These are phyloP conservation scores for Talaromyces islandicus DNA, from an alignment of 2,329 filamentous ascomycete species.

Conservation along the genomic window DNA sequence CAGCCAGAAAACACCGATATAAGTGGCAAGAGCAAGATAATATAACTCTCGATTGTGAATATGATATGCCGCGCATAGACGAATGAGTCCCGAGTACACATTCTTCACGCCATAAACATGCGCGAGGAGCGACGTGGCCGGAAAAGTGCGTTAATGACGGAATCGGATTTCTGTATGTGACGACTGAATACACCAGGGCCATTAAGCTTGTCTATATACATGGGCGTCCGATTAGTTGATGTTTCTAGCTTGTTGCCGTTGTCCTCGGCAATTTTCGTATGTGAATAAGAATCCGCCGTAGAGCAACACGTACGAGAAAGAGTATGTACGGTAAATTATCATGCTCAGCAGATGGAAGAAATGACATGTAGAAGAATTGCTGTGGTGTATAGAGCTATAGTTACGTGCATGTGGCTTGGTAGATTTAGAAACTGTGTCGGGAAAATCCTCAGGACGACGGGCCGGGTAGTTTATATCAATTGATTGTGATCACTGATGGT, in stretches of 20 bases:
- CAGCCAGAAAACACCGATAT: slow-evolving; percentile 22
- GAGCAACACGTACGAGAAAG: slow-evolving; percentile 12
- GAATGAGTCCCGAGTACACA: slow-evolving; percentile 29
- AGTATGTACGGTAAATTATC: slow-evolving; percentile 27
- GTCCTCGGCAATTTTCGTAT: neutral
- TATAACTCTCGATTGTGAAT: slow-evolving; percentile 27
- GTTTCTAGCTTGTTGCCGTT: neutral
- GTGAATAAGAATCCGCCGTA: neutral
- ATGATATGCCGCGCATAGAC: slow-evolving; percentile 29
- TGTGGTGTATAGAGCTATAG: neutral
- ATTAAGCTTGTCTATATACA: slow-evolving; percentile 14
- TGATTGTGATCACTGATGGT: no score
- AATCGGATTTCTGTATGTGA: slow-evolving; percentile 22
- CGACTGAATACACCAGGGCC: slow-evolving; percentile 20
- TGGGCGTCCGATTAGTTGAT: neutral
- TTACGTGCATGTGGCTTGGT: neutral
- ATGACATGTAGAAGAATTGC: neutral
- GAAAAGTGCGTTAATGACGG: slow-evolving; percentile 20
- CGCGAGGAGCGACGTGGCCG: slow-evolving; percentile 25
- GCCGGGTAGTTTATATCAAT: no score
- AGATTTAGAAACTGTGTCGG: no score
- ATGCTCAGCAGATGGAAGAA: slow-evolving; percentile 6
- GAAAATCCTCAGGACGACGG: no score
- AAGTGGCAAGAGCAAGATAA: slow-evolving; percentile 24
- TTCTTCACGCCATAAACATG: slow-evolving; percentile 33